Percentiles rank a stretch among this genome's conserved stretches.
These are phyloP conservation scores for Phytophthora europaea DNA, from an alignment of 352 stramenopile genomes.

Conservation along the genomic window DNA sequence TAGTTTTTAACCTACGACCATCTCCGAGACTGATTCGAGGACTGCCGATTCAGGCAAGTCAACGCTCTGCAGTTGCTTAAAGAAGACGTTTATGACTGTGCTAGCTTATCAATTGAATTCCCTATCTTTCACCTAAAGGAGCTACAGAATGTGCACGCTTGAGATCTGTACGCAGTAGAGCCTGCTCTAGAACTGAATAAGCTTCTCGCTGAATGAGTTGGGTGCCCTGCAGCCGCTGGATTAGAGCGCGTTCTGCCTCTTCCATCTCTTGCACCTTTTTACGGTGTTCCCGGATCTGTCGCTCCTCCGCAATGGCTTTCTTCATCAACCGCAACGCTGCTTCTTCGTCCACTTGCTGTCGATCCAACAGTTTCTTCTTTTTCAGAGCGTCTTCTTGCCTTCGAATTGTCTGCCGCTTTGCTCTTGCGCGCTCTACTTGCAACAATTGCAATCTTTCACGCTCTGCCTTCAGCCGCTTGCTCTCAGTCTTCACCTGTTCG, in stretches of 20 bases:
- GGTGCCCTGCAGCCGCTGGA: conserved; percentile 74
- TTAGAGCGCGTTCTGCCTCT: conserved; percentile 65
- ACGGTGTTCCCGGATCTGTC: conserved; percentile 64
- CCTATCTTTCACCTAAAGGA: conserved; percentile 26
- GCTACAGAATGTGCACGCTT: conserved; percentile 41
- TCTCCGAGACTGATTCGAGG: too few species aligned
- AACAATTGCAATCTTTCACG: conserved; percentile 62
- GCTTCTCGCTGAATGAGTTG: conserved; percentile 80
- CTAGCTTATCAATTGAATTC: neutral
- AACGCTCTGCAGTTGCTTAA: too few species aligned
- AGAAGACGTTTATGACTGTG: neutral
- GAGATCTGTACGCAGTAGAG: conserved; percentile 56
- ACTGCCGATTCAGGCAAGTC: too few species aligned
- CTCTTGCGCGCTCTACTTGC: conserved; percentile 63
- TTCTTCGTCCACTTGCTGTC: conserved; percentile 59
- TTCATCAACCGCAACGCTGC: conserved; percentile 65
- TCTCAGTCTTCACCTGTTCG: conserved; percentile 78
- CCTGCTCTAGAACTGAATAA: conserved; percentile 77
- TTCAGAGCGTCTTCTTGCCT: conserved; percentile 69
- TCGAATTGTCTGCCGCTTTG: conserved; percentile 65
- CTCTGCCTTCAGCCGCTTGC: conserved; percentile 68
- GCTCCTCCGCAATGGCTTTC: conserved; percentile 73
- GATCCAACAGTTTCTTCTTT: conserved; percentile 55
- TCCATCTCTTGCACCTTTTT: conserved; percentile 75
- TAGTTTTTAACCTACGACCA: too few species aligned